Evolutionary conservation across 257 asterid genomes (phyloP).

Genomic region (Nicotiana noctiflora): DNA sequence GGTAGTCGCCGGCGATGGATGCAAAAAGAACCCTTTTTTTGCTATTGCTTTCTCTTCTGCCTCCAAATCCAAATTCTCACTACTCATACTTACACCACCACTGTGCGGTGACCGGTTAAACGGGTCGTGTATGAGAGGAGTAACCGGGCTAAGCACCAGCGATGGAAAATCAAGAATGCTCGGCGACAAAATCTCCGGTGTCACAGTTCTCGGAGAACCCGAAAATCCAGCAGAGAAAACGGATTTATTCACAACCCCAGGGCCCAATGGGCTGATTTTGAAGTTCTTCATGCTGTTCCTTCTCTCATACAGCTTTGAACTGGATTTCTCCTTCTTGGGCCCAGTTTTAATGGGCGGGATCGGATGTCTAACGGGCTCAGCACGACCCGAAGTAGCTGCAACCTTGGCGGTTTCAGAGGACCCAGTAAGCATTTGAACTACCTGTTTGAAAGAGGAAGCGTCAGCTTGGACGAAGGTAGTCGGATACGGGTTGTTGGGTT

Average conservation of each 20-base stretch:
- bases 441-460: constrained; percentile 82
- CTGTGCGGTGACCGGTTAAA: constrained; percentile 38
- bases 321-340: constrained; percentile 57
- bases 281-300: constrained; percentile 73
- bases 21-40: constrained; percentile 65
- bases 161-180: constrained; percentile 88
- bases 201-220: constrained; percentile 56
- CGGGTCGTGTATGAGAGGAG: constrained; percentile 86
- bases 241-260: constrained; percentile 28
- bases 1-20: constrained; percentile 77
- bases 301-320: constrained; percentile 73
- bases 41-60: constrained; percentile 85
- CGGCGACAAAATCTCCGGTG: constrained; percentile 66
- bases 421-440: constrained; percentile 90
- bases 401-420: constrained; percentile 48
- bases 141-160: constrained; percentile 80
- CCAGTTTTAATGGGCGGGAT: constrained; percentile 73
- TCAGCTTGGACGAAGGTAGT: constrained; percentile 99
- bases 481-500: constrained; percentile 75
- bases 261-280: constrained; percentile 63
- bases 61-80: constrained; percentile 32
- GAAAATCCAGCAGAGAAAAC: constrained; percentile 30
- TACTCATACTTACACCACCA: background rate
- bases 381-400: constrained; percentile 27
- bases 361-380: constrained; percentile 39